Percentiles rank a stretch among this genome's conserved stretches.
Evolutionary conservation across 2,329 filamentous ascomycete genomes (phyloP).

Genomic region (Plectosphaerella plurivora): DNA sequence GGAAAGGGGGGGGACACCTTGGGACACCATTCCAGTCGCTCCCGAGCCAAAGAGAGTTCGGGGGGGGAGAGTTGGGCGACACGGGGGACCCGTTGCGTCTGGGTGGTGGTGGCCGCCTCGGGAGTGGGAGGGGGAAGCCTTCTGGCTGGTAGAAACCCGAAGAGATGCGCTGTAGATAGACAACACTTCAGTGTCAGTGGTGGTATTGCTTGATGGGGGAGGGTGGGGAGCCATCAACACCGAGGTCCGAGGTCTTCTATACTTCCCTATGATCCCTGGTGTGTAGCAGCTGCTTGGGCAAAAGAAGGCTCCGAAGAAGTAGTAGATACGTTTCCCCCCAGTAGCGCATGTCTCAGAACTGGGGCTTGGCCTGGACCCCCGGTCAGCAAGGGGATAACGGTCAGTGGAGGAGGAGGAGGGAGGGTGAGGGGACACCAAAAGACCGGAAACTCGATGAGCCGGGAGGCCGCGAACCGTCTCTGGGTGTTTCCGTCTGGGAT

Average conservation of each 20-base stretch:
- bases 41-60: neutral
- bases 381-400: neutral
- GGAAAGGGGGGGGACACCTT: neutral
- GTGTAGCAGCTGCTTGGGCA: too few species aligned
- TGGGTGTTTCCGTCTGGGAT: too few species aligned
- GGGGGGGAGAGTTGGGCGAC: neutral
- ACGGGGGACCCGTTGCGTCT: neutral
- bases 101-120: neutral
- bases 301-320: too few species aligned
- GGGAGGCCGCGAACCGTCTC: too few species aligned
- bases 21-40: slow-evolving; percentile 1
- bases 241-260: neutral
- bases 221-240: neutral
- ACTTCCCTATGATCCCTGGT: neutral
- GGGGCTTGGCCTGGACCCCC: neutral
- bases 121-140: neutral
- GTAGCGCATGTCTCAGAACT: neutral
- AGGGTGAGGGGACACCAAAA: too few species aligned
- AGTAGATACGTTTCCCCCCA: too few species aligned
- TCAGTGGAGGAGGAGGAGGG: too few species aligned
- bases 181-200: neutral
- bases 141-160: neutral
- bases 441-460: too few species aligned
- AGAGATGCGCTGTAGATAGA: neutral
- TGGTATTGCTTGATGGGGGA: neutral